Evolutionary conservation across 768 basidiomycete genomes (phyloP).

Genomic region (Cystobasidium tubakii): DNA sequence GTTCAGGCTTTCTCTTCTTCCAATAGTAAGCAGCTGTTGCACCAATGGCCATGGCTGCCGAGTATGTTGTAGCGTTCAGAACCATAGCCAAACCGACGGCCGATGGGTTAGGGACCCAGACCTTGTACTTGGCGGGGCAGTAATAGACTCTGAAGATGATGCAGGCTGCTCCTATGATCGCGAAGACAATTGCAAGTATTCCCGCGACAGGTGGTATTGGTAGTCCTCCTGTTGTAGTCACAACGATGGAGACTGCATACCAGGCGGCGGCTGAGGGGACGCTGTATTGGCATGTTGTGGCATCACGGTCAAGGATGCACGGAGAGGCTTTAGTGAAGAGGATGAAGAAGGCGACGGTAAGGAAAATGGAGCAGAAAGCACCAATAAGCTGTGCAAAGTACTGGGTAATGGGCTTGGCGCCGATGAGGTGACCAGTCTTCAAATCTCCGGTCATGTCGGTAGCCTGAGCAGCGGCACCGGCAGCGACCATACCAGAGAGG

Average conservation of each 20-base stretch:
- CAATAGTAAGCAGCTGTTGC: constrained; percentile 56
- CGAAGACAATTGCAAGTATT: constrained; percentile 58
- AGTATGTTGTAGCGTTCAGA: constrained; percentile 56
- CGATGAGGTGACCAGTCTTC: constrained; percentile 65
- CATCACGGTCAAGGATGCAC: constrained; percentile 54
- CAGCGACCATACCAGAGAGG: constrained; percentile 57
- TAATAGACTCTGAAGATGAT: constrained; percentile 53
- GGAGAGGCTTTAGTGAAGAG: constrained; percentile 62
- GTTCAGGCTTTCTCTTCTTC: constrained; percentile 53
- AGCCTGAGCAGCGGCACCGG: constrained; percentile 58
- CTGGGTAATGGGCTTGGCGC: constrained; percentile 59
- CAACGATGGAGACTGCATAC: constrained; percentile 58
- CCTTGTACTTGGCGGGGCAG: constrained; percentile 53
- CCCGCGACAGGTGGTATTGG: constrained; percentile 59
- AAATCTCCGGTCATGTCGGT: constrained; percentile 65
- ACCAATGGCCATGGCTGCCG: constrained; percentile 56
- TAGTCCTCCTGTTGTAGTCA: constrained; percentile 53
- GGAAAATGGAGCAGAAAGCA: constrained; percentile 58
- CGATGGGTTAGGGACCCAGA: constrained; percentile 59
- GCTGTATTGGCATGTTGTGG: constrained; percentile 55
- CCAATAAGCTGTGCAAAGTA: constrained; percentile 36
- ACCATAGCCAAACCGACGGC: constrained; percentile 56
- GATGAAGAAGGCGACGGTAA: constrained; percentile 49
- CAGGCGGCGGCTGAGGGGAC: constrained; percentile 60
- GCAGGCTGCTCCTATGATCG: constrained; percentile 53